Evolutionary conservation across 257 asterid species (phyloP).

Genomic region (Schizonepeta tenuifolia): DNA sequence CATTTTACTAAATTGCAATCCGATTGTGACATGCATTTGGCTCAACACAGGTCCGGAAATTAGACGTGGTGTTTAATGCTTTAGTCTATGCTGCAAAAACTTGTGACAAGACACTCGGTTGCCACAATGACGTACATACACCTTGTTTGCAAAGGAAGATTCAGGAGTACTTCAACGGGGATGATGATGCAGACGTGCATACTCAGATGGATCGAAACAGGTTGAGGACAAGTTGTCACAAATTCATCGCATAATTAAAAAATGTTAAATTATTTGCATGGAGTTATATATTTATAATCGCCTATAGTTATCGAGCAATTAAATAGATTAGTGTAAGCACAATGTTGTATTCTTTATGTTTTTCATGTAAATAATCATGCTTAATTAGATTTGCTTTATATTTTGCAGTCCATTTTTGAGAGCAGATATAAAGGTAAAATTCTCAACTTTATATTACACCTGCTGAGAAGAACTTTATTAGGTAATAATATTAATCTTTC

Average conservation of each 20-base stretch:
- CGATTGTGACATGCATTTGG: slow-evolving; percentile 23
- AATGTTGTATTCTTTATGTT: not conserved
- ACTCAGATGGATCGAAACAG: slow-evolving; percentile 61
- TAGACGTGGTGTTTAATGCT: slow-evolving; percentile 74
- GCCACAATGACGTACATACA: slow-evolving; percentile 65
- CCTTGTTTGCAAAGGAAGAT: slow-evolving; percentile 74
- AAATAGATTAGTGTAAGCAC: not conserved
- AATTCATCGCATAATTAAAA: not conserved
- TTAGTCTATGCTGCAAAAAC: slow-evolving; percentile 60
- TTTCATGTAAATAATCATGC: not conserved
- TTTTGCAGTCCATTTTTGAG: slow-evolving; percentile 79
- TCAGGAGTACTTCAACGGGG: slow-evolving; percentile 66
- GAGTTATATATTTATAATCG: slow-evolving; percentile 6
- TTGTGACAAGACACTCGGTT: slow-evolving; percentile 68
- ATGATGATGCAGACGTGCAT: slow-evolving; percentile 48
- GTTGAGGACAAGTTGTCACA: slow-evolving; percentile 38
- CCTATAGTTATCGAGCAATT: not conserved
- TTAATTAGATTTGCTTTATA: slow-evolving; percentile 11
- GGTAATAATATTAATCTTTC: slow-evolving; percentile 29
- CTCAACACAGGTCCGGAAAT: slow-evolving; percentile 63
- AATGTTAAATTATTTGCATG: slow-evolving; percentile 18
- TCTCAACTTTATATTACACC: slow-evolving; percentile 3
- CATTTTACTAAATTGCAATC: slow-evolving; percentile 6
- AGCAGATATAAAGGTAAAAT: slow-evolving; percentile 84
- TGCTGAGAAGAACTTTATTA: not conserved